A percentile compares a stretch with the other conserved stretches of the same genome.
phyloP scores from a whole-genome alignment of 176 grass and related monocot species.

The Hyparrhenia diplandra region DNA sequence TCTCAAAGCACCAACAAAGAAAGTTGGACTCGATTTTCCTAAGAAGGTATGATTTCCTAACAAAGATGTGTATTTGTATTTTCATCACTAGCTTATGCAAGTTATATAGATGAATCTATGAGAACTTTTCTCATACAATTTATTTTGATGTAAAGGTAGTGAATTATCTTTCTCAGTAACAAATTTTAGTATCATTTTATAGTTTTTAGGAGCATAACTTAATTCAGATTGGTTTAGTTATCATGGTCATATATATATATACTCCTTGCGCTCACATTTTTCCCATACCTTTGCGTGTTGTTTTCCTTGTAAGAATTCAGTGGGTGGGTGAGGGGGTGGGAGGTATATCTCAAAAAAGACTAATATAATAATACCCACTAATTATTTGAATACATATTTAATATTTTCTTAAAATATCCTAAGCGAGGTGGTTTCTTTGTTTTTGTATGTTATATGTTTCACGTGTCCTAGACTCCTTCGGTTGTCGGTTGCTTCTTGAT shows the following conservation, averaged over 20 bases:
- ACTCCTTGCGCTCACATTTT: not conserved
- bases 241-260: not conserved
- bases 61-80: not conserved
- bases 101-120: not conserved
- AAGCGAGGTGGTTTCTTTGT: not conserved
- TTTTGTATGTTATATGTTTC: too few species aligned
- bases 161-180: not conserved
- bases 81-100: not conserved
- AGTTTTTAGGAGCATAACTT: not conserved
- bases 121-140: fast-evolving
- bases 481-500: not conserved
- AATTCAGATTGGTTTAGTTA: not conserved
- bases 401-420: not conserved
- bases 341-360: not conserved
- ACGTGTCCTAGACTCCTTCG: not conserved
- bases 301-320: not conserved
- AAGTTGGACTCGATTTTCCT: not conserved
- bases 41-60: not conserved
- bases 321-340: not conserved
- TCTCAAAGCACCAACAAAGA: not conserved
- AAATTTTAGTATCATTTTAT: not conserved
- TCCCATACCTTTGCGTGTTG: too few species aligned
- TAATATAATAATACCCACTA: too few species aligned
- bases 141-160: not conserved
- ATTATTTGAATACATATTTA: not conserved